phyloP scores from a whole-genome alignment of 1,284 basidiomycete genomes.

The Cutaneotrichosporon mucoides region DNA sequence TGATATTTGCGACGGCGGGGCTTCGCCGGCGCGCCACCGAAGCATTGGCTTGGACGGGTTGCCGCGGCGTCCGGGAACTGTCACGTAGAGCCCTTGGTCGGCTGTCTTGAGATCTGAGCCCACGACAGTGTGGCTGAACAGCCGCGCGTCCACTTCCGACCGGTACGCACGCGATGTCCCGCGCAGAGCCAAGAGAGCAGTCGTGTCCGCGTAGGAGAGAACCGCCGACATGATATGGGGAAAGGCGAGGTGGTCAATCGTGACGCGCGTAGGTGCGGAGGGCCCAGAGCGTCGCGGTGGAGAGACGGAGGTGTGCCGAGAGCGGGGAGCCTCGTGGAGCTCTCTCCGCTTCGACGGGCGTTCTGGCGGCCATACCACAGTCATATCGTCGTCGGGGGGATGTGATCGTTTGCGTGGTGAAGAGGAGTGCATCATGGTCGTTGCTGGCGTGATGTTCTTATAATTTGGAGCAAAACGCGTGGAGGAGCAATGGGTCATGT shows the following conservation, averaged over 20 bases:
- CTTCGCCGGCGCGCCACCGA: neutral
- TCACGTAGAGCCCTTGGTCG: slow-evolving; percentile 2
- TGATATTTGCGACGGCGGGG: neutral
- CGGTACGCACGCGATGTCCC: neutral
- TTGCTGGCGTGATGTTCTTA: no score
- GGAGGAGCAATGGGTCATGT: no score
- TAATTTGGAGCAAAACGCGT: no score
- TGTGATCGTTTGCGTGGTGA: no score
- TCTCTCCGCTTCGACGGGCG: no score
- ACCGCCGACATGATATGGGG: slow-evolving; percentile 1
- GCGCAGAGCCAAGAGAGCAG: neutral
- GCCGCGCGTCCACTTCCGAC: neutral
- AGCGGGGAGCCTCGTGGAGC: no score
- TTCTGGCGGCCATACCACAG: no score
- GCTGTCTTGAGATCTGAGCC: neutral
- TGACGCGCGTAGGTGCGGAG: neutral
- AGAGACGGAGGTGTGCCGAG: no score
- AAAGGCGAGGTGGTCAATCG: slow-evolving; percentile 1
- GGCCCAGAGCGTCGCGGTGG: no score
- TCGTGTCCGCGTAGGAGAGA: neutral
- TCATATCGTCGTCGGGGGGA: no score
- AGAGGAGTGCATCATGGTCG: no score
- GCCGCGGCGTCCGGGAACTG: neutral
- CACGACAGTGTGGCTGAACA: slow-evolving; percentile 2
- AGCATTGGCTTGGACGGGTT: neutral